Evolutionary conservation across 2,329 filamentous ascomycete genomes (phyloP), one percentile per base, ranked within the genome.

Genomic region (Venturia asperata): DNA sequence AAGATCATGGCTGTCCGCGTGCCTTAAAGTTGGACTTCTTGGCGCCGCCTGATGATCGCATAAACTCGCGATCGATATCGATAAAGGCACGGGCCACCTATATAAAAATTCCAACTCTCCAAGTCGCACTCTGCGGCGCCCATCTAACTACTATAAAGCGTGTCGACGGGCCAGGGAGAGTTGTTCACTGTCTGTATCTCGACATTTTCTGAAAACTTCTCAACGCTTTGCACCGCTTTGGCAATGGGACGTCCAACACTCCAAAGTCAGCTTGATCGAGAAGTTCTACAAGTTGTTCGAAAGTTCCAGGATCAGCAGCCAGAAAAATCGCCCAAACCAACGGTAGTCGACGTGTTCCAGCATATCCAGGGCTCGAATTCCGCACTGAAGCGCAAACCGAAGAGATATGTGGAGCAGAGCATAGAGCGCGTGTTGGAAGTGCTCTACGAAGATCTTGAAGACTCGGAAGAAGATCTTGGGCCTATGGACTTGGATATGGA

Each of bases 361-460:
- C 85, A 84, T 66, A 91, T 97, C 67, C 90, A 92, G 70, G 79
- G 81, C 62, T 96, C 92, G 17, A 97, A 97, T 74, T 96, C 92
- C 0, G 92, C 89, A 64, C 77, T 97, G 27, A 91, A 90, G 68
- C 82, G 94, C 27, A 86, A 89, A 69, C 91, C 91, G 47, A 96
- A 94, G 75, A 87, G 87, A 67, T 81, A 88, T 0, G 78, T 97
- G 1, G 90, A 96, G 74, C 90, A 94, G 68, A 88, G 89, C 43
- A 91, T 97, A 68, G 91, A 96, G 67, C 82, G 91, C 9, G 91
- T 92, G 0, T 78, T 97, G 19, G 84, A 87, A 9, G 85, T 91
- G 21, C 80, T 93, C 5, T 88, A 87, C 68, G 85, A 90, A 69
- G 83, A 87, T 67, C 75, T 80, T 17, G 82, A 80, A 60, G 82